phyloP scores from a whole-genome alignment of 2,329 filamentous ascomycete genomes.

The Nothopassalora personata region DNA sequence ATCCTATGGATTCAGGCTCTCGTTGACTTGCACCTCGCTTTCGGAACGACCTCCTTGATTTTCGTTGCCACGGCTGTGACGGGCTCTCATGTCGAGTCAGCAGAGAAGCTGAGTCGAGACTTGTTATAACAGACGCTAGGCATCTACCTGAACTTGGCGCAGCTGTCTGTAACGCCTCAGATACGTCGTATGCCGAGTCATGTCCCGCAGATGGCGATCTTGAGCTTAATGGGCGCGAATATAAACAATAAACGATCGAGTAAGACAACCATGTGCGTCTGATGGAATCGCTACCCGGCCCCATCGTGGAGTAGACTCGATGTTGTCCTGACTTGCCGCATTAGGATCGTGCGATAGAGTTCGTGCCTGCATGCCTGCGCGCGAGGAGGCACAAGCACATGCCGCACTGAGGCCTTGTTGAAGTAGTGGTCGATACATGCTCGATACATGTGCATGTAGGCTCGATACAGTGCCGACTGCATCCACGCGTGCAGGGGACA shows the following conservation, averaged over 20 bases:
- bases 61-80: too few species aligned
- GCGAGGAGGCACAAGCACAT: not conserved
- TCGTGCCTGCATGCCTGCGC: not conserved
- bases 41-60: too few species aligned
- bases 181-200: not conserved
- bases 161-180: not conserved
- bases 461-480: too few species aligned
- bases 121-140: not conserved
- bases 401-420: not conserved
- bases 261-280: not conserved
- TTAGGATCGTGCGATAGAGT: not conserved
- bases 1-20: too few species aligned
- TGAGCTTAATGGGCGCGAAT: not conserved
- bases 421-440: too few species aligned
- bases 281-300: too few species aligned
- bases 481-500: too few species aligned
- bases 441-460: too few species aligned
- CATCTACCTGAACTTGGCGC: not conserved
- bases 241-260: not conserved
- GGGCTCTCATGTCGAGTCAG: too few species aligned
- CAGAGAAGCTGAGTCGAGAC: too few species aligned
- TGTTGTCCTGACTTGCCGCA: not conserved
- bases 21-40: too few species aligned
- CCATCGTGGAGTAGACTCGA: too few species aligned
- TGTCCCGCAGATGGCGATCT: not conserved